Evolutionary conservation across 2,329 filamentous ascomycete genomes (phyloP), one percentile per base, ranked within the genome.

Genomic region (Claviceps sp.): DNA sequence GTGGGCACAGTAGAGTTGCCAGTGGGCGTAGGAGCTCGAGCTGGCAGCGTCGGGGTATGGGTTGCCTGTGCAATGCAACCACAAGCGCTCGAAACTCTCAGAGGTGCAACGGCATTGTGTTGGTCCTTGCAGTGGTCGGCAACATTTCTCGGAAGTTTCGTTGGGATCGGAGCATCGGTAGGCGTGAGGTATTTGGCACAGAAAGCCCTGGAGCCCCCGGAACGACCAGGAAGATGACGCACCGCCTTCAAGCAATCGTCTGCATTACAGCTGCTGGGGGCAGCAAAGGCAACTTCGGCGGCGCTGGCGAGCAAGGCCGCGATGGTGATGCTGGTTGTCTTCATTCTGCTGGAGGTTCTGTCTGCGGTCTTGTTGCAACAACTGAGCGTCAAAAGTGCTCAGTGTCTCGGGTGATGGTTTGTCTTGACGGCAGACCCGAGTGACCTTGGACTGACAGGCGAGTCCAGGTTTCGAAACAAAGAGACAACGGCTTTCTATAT

Each of bases 181-280:
- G 30, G 1, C 8, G 30, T 2, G n/a, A 19, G 13, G 10, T 19
- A 42, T 42, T 42, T 42, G 40, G n/a, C 40, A 22, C 41, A 43
- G 41, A 43, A 43, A 14, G 17, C 10, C 41, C 14, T 24, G 17
- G 41, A 19, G 19, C 5, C 41, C 2, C 22, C 7, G 41, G 10
- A 17, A 19, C 8, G 41, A 5, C 41, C 41, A 24, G 17, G 5
- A 4, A 43, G 17, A 3, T 43, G 41, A 24, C 11, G 11, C 19
- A 43, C 19, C 11, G 67, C 63, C 40, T 64, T 58, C 54, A 68
- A 62, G 58, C 68, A 70, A 56, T 68, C 65, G 58, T 70, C 67
- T 47, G 65, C 64, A 52, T 58, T 56, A 59, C 66, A 67, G 22
- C 54, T 30, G n/a, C n/a, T 24, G 40, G 47, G 30, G 17, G 54